A percentile compares a stretch with the other conserved stretches of the same genome.
phyloP scores from a whole-genome alignment of 495 filamentous ascomycete species.

The Staphylotrichum tortipilum region DNA sequence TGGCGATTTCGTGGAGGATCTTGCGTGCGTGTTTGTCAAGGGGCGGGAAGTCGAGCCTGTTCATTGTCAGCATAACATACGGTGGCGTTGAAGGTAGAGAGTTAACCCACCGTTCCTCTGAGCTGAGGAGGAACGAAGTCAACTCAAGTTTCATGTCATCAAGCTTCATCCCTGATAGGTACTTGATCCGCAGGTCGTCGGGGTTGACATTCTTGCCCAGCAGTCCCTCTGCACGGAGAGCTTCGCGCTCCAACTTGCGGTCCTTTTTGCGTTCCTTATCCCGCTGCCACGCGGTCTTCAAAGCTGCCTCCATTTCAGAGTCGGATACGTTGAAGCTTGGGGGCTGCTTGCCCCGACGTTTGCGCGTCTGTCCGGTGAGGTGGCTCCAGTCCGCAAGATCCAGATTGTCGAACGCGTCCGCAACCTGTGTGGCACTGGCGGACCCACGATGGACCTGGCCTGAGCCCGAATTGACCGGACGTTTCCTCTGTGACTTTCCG shows the following conservation, averaged over 20 bases:
- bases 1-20: constrained; percentile 65
- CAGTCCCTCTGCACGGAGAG: constrained; percentile 67
- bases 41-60: constrained; percentile 69
- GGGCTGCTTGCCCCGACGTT: constrained; percentile 42
- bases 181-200: constrained; percentile 61
- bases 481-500: constrained; percentile 4
- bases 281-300: constrained; percentile 58
- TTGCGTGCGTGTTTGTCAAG: constrained; percentile 73
- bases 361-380: constrained; percentile 35
- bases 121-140: constrained; percentile 56
- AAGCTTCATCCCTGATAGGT: constrained; percentile 60
- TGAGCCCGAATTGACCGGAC: not conserved
- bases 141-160: constrained; percentile 67
- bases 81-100: not conserved
- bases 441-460: constrained; percentile 13
- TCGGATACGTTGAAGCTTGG: constrained; percentile 56
- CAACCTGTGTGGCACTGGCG: constrained; percentile 53
- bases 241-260: constrained; percentile 70
- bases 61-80: constrained; percentile 9
- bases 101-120: constrained; percentile 53
- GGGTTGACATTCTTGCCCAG: constrained; percentile 58
- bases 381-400: constrained; percentile 77
- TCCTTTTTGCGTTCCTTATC: constrained; percentile 76
- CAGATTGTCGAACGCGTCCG: constrained; percentile 67
- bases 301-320: constrained; percentile 56